Evolutionary conservation across 139 green algal species (phyloP).

Genomic region (Chlorella sp.): DNA sequence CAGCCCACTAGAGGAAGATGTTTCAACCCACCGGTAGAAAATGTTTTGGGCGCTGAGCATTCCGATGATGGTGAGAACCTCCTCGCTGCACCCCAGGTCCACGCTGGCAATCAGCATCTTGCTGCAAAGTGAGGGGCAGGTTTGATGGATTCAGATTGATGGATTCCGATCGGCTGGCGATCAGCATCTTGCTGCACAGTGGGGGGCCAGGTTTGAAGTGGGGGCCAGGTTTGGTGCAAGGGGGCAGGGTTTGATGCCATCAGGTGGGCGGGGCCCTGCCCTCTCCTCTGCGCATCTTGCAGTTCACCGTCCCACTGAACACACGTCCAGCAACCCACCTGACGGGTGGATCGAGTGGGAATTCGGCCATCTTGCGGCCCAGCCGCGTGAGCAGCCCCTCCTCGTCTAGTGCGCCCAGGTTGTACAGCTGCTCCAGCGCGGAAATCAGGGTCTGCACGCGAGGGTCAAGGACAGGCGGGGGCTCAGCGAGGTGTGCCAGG

Average conservation of each 20-base stretch:
- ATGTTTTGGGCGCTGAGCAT: conserved; percentile 98
- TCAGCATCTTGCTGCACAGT: conserved; percentile 87
- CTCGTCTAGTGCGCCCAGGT: conserved; percentile 94
- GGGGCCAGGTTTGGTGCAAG: background rate
- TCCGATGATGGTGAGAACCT: conserved; percentile 98
- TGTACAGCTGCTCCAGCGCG: conserved; percentile 96
- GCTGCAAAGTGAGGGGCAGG: conserved; percentile 8
- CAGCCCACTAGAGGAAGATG: no score
- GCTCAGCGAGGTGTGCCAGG: no score
- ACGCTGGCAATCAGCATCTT: conserved; percentile 97
- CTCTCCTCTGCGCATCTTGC: no score
- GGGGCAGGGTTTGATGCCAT: no score
- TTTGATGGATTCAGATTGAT: no score
- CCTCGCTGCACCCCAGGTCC: conserved; percentile 95
- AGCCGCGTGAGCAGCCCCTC: conserved; percentile 96
- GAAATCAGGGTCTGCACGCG: conserved; percentile 71
- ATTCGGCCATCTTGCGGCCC: conserved; percentile 99
- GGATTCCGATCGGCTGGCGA: no score
- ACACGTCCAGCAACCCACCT: conserved; percentile 40
- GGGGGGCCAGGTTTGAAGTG: background rate
- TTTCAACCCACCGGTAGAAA: conserved; percentile 74
- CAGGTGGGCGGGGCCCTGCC: no score
- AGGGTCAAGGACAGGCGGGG: background rate
- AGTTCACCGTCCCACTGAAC: no score
- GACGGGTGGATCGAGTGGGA: conserved; percentile 97